Evolutionary conservation across 2,329 filamentous ascomycete genomes (phyloP), one percentile per base, ranked within the genome.

Genomic region (Exophiala dermatitidis): DNA sequence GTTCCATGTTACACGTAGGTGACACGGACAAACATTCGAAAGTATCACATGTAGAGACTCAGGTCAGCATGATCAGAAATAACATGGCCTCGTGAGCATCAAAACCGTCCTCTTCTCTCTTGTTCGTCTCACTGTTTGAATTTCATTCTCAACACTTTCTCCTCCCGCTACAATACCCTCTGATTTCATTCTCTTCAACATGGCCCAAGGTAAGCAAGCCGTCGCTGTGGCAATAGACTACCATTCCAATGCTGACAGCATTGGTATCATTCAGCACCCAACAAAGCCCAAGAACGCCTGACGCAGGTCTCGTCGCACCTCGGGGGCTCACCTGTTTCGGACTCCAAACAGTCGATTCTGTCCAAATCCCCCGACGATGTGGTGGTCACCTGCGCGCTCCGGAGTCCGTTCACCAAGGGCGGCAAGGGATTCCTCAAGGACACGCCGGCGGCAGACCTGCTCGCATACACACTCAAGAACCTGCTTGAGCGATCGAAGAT

Each of bases 371-470:
- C 80, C 45, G 78, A 83, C 69, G 81, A 84, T 69, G 82, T 97
- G 62, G 93, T 98, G 66, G 83, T 98, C 59, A 97, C 93, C 58
- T 88, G 87, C 62, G 88, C 87, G 63, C 87, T 96, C 66, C 89
- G 93, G 65, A 95, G 89, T 10, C 82, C 93, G 65, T 84, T 97
- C 72, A 95, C 90, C 62, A 94, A 89, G 72, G 91, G 90, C 63
- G 90, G 90, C 66, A 90, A 90, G 74, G 93, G 93, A 63, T 86
- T 83, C 46, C 93, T 98, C 79, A 97, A 97, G 77, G 93, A 97
- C 73, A 97, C 93, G 5, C 78, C 82, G 51, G 88, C 87, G 4
- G 81, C 89, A 38, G 91, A 97, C 71, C 78, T 97, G 58, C 83
- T 97, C 65, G 83, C 83, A 47, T 89, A 88, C 63, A 84, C 89